A percentile compares a stretch with the other conserved stretches of the same genome.
Conservation (phyloP, 179 eudicot species). For the Pouteria campechiana region DNA sequence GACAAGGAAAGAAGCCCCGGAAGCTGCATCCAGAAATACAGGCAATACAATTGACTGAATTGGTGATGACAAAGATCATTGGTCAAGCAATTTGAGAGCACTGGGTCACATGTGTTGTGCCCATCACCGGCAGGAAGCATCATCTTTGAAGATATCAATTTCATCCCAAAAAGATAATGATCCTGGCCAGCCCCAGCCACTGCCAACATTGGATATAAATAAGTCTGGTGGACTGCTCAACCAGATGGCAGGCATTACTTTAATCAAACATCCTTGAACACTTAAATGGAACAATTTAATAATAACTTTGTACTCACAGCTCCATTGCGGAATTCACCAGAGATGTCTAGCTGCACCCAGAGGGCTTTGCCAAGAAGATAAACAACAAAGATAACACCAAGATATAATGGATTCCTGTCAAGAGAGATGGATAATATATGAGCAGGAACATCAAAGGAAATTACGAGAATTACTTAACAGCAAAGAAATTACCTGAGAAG, state of each 20-base stretch:
- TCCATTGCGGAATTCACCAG: constrained; percentile 72
- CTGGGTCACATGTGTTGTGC: not conserved
- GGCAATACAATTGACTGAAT: too few species aligned
- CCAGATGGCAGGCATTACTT: too few species aligned
- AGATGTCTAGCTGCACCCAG: constrained; percentile 89
- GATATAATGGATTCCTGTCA: constrained; percentile 84
- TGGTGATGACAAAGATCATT: not conserved
- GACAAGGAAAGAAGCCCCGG: constrained; percentile 85
- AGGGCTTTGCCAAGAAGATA: constrained; percentile 72
- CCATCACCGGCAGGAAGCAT: too few species aligned
- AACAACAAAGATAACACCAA: constrained; percentile 56
- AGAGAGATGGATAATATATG: constrained; percentile 2
- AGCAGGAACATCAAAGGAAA: not conserved
- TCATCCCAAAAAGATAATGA: too few species aligned
- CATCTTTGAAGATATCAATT: too few species aligned
- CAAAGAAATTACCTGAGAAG: constrained; percentile 50
- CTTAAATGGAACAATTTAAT: not conserved
- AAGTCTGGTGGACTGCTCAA: too few species aligned
- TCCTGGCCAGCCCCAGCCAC: too few species aligned
- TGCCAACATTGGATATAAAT: too few species aligned
- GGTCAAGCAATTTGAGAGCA: not conserved
- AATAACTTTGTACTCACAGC: constrained; percentile 39
- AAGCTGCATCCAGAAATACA: constrained; percentile 47
- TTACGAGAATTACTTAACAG: not conserved
- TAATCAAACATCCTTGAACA: not conserved